Conservation (phyloP, 2,329 filamentous ascomycete species). For the Talaromyces sp. region DNA sequence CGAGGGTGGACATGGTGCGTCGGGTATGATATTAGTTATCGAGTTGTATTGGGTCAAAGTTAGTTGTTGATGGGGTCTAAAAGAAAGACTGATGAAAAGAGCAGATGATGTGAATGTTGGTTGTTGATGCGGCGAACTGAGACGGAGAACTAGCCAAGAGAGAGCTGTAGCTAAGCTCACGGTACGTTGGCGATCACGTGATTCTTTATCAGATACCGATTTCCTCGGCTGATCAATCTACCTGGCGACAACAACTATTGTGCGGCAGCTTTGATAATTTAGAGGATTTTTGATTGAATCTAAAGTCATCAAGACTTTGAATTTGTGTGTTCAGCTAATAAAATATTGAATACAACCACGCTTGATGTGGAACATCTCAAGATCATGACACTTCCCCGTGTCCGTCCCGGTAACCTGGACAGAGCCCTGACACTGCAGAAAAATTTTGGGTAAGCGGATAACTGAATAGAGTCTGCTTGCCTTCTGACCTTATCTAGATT, state of each 20-base stretch:
- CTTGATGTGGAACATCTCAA: conserved; percentile 2
- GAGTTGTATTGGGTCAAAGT: no score
- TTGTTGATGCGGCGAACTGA: conserved; percentile 13
- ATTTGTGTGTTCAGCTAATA: background rate
- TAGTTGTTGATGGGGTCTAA: no score
- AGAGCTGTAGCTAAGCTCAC: conserved; percentile 6
- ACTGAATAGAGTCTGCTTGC: background rate
- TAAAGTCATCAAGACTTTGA: no score
- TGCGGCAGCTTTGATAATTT: background rate
- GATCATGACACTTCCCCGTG: conserved; percentile 3
- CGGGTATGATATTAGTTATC: no score
- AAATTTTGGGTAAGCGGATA: background rate
- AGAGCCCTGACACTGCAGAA: conserved; percentile 1
- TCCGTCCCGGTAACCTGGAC: background rate
- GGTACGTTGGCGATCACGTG: background rate
- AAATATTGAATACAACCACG: background rate
- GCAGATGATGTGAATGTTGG: background rate
- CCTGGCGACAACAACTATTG: background rate
- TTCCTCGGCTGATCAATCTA: background rate
- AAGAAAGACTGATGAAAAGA: background rate
- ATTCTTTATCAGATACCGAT: background rate
- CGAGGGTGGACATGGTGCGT: conserved; percentile 73
- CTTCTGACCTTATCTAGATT: background rate
- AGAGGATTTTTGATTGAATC: no score
- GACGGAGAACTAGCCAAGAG: background rate